Conservation (phyloP, 352 stramenopile species). For the Pythium rishiriense region DNA sequence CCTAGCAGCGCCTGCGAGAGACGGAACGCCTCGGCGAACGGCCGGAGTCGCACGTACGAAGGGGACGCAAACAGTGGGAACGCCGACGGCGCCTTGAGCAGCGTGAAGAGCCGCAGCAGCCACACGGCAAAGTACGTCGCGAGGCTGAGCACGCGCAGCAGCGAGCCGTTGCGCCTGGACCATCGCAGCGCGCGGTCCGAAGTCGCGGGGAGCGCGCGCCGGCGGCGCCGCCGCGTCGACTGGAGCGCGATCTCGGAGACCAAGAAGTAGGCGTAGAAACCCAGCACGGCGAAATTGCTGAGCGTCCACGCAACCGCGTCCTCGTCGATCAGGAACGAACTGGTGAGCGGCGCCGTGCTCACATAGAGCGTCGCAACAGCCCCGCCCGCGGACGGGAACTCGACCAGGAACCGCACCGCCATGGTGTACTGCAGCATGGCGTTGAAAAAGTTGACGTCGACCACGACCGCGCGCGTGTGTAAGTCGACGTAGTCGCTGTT, state of each 20-base stretch:
- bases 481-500: conserved; percentile 38
- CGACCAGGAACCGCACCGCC: conserved; percentile 45
- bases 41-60: conserved; percentile 36
- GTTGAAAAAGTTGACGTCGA: conserved; percentile 55
- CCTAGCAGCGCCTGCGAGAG: conserved; percentile 39
- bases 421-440: conserved; percentile 44
- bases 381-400: conserved; percentile 44
- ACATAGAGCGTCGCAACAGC: conserved; percentile 30
- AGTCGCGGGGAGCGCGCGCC: neutral
- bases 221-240: conserved; percentile 27
- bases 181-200: conserved; percentile 26
- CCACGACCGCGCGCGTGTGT: conserved; percentile 41
- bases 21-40: conserved; percentile 39
- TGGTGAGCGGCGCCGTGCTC: conserved; percentile 37
- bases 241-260: conserved; percentile 40
- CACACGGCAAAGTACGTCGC: conserved; percentile 43
- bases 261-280: conserved; percentile 53
- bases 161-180: conserved; percentile 34
- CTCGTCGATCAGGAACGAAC: conserved; percentile 39
- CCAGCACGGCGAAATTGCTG: conserved; percentile 34
- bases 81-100: conserved; percentile 36
- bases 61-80: conserved; percentile 34
- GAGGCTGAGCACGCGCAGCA: conserved; percentile 34
- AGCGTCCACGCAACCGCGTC: conserved; percentile 31
- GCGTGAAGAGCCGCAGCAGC: conserved; percentile 40